These are phyloP conservation scores for Trypanosoma melophagium DNA, from an alignment of 208 protist species.

Conservation along the genomic window DNA sequence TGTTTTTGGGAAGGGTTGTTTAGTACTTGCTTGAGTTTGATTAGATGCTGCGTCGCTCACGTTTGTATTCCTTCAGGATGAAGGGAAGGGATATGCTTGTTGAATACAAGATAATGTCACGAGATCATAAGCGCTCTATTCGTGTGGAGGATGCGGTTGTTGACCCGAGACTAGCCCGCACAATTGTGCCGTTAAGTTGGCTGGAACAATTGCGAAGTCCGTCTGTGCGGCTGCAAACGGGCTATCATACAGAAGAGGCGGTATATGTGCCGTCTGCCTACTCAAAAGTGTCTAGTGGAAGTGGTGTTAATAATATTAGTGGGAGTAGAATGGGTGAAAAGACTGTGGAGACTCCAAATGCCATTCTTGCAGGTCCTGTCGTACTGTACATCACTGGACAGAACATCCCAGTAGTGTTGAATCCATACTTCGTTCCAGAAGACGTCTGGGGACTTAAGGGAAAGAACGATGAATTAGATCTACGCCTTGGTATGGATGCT, in stretches of 20 bases:
- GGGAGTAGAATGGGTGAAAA: neutral
- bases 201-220: constrained; percentile 80
- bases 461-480: constrained; percentile 49
- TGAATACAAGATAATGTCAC: constrained; percentile 82
- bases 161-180: constrained; percentile 61
- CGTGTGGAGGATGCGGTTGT: constrained; percentile 80
- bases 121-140: constrained; percentile 73
- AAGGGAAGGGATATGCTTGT: constrained; percentile 68
- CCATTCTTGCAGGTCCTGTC: constrained; percentile 74
- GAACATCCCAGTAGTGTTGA: constrained; percentile 65
- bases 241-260: constrained; percentile 70
- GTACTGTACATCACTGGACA: constrained; percentile 87
- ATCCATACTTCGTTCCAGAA: constrained; percentile 73
- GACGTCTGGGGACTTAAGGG: constrained; percentile 45
- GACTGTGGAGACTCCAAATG: constrained; percentile 30
- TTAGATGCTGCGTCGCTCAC: constrained; percentile 42
- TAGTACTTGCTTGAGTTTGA: neutral
- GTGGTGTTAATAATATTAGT: neutral
- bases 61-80: constrained; percentile 54
- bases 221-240: constrained; percentile 61
- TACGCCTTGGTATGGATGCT: constrained; percentile 82
- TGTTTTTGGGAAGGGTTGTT: neutral
- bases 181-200: constrained; percentile 70
- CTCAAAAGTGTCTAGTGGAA: neutral
- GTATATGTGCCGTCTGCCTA: constrained; percentile 46